Percentiles rank a stretch among this genome's conserved stretches.
These are phyloP conservation scores for Penicillium canescens DNA, from an alignment of 495 filamentous ascomycete genomes.

Conservation along the genomic window DNA sequence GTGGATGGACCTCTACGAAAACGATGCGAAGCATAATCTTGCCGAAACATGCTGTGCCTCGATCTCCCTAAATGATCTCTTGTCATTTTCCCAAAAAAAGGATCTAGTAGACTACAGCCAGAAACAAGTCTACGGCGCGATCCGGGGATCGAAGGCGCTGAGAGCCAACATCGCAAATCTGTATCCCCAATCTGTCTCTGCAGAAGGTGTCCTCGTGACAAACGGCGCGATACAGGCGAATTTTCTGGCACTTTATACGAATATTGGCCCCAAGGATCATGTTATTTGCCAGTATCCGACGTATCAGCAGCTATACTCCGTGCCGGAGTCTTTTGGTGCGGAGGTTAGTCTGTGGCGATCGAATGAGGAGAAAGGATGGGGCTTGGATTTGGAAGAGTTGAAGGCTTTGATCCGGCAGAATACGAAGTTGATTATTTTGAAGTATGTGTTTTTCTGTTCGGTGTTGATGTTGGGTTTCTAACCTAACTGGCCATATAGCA, in stretches of 20 bases:
- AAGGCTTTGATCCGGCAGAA: constrained; percentile 65
- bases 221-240: constrained; percentile 85
- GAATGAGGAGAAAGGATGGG: constrained; percentile 59
- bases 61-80: constrained; percentile 72
- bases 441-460: constrained; percentile 35
- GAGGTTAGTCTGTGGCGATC: constrained; percentile 79
- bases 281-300: constrained; percentile 87
- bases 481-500: constrained; percentile 47
- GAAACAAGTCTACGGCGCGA: constrained; percentile 67
- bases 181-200: constrained; percentile 57
- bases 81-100: constrained; percentile 47
- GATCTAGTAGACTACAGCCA: constrained; percentile 41
- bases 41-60: constrained; percentile 86
- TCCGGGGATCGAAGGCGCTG: constrained; percentile 64
- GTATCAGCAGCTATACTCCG: constrained; percentile 81
- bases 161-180: constrained; percentile 62
- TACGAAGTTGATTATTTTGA: constrained; percentile 71
- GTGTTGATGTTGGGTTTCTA: not conserved
- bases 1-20: constrained; percentile 90
- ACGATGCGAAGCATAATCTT: constrained; percentile 72
- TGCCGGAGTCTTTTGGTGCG: constrained; percentile 75
- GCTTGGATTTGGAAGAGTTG: constrained; percentile 65
- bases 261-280: constrained; percentile 78
- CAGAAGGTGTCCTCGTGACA: constrained; percentile 70
- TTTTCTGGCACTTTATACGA: constrained; percentile 70